Evolutionary conservation across 164 flowering plant genomes (phyloP).

Genomic region (Annona squamosa): DNA sequence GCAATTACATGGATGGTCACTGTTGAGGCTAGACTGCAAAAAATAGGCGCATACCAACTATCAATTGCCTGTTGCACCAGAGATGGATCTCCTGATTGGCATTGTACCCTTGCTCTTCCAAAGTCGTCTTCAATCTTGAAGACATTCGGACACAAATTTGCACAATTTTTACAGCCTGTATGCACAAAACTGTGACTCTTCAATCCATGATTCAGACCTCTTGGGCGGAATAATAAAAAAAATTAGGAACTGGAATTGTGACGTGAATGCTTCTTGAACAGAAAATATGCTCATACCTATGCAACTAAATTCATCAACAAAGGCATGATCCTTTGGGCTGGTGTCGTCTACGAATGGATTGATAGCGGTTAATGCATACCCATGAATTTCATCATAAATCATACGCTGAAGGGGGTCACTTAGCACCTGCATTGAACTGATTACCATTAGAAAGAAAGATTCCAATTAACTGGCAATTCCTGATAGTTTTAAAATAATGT

Average conservation of each 20-base stretch:
- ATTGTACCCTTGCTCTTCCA: slow-evolving; percentile 87
- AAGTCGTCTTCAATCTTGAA: slow-evolving; percentile 90
- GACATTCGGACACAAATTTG: slow-evolving; percentile 63
- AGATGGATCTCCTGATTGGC: slow-evolving; percentile 55
- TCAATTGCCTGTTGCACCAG: slow-evolving; percentile 85
- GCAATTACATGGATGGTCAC: not conserved
- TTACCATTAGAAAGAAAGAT: not conserved
- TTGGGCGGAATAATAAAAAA: not conserved
- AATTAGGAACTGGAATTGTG: too few species aligned
- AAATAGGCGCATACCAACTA: slow-evolving; percentile 53
- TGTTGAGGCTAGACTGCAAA: not conserved
- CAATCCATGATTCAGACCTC: not conserved
- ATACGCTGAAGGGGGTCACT: slow-evolving; percentile 91
- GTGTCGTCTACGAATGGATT: slow-evolving; percentile 87
- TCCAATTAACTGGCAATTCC: not conserved
- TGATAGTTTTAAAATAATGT: not conserved
- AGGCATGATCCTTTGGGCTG: slow-evolving; percentile 65
- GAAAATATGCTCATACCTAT: slow-evolving; percentile 47
- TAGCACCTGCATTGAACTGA: slow-evolving; percentile 53
- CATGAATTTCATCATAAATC: slow-evolving; percentile 97
- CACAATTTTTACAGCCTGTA: slow-evolving; percentile 92
- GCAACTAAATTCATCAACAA: slow-evolving; percentile 96
- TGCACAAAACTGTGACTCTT: not conserved
- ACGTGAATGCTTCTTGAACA: not conserved
- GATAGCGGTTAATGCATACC: slow-evolving; percentile 69